These are phyloP conservation scores for Morella rubra DNA, from an alignment of 306 rosid genomes.

Conservation along the genomic window DNA sequence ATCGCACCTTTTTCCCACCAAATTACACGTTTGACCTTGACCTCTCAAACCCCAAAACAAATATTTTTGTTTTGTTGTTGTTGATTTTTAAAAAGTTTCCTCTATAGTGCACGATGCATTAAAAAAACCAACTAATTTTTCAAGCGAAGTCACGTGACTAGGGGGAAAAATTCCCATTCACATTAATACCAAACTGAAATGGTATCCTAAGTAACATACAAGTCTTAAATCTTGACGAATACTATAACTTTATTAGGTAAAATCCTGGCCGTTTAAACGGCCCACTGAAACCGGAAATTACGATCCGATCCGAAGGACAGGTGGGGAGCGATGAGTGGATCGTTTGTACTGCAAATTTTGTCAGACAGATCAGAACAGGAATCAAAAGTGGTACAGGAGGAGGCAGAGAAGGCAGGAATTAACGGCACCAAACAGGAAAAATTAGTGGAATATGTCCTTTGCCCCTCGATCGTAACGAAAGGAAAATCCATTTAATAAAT, in stretches of 20 bases:
- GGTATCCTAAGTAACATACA: no score
- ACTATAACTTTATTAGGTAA: no score
- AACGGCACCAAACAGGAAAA: conserved; percentile 24
- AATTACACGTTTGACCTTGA: conserved; percentile 23
- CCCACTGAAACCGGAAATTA: no score
- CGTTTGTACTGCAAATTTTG: no score
- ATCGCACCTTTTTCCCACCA: conserved; percentile 9
- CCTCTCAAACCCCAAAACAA: not conserved
- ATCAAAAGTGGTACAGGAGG: conserved; percentile 10
- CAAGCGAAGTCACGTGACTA: not conserved
- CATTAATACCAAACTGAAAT: no score
- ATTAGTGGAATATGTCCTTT: conserved; percentile 45
- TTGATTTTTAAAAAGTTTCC: not conserved
- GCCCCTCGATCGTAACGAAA: conserved; percentile 21
- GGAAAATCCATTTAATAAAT: not conserved
- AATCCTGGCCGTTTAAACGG: no score
- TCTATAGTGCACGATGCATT: not conserved
- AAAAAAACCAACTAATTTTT: not conserved
- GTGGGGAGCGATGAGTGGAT: no score
- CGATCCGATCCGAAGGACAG: no score
- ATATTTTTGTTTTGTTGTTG: not conserved
- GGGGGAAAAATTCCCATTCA: not conserved
- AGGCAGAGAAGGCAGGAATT: conserved; percentile 17
- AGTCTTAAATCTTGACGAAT: no score
- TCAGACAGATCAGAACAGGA: no score